phyloP scores from a whole-genome alignment of 2,329 filamentous ascomycete species.

The Beauveria rudraprayagi region DNA sequence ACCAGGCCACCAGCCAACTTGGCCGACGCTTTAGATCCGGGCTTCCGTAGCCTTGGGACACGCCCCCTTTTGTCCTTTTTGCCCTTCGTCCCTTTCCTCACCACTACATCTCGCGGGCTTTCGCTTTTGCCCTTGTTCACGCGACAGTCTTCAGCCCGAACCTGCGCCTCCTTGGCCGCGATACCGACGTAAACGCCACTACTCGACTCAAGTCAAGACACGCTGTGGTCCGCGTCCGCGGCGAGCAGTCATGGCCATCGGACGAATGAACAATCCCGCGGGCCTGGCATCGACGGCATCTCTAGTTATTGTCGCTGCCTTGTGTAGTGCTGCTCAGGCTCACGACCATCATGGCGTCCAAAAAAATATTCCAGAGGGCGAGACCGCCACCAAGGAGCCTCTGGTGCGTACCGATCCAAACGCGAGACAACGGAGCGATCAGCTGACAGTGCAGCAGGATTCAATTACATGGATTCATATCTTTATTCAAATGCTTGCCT shows the following conservation, averaged over 20 bases:
- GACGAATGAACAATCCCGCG: neutral
- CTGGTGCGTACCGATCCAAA: slow-evolving; percentile 46
- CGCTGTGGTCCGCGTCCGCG: neutral
- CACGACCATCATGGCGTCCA: slow-evolving; percentile 44
- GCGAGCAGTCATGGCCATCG: neutral
- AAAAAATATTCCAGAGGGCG: slow-evolving; percentile 56
- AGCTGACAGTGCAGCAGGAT: slow-evolving; percentile 48
- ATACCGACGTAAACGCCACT: neutral
- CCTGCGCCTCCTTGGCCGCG: neutral
- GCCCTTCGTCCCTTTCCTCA: neutral
- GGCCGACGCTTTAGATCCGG: neutral
- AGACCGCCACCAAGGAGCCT: slow-evolving; percentile 62
- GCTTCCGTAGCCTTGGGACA: neutral
- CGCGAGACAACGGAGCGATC: neutral
- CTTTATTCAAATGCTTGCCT: slow-evolving; percentile 74
- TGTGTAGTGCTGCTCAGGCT: slow-evolving; percentile 20
- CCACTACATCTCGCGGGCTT: neutral
- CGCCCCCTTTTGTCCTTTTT: neutral
- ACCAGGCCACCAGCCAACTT: neutral
- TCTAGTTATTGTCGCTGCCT: neutral
- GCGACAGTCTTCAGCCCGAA: neutral
- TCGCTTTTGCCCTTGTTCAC: neutral
- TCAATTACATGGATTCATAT: slow-evolving; percentile 90
- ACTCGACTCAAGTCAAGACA: too few species aligned
- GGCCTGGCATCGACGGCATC: neutral